Evolutionary conservation across 2,329 filamentous ascomycete species (phyloP), one percentile per base, ranked within the genome.

Genomic region (Cadophora sp.): DNA sequence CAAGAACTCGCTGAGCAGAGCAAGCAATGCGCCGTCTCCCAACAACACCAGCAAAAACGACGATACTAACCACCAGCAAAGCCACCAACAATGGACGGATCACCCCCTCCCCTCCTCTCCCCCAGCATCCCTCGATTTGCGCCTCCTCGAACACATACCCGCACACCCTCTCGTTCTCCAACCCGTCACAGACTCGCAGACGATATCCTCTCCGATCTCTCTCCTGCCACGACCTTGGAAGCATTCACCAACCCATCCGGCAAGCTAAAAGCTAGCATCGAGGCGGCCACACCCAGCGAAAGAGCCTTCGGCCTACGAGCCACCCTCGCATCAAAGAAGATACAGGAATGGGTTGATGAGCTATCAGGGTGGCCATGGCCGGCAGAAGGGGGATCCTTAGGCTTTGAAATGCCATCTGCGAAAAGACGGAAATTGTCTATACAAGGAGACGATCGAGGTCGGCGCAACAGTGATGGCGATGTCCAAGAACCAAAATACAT

Each of bases 281-380:
- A 89, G 69, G 82, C 82, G 43, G 87, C 90, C 19, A 89, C 90
- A 1, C 80, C 84, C 3, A 81, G 86, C 27, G 91, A 95, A 79
- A 87, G 90, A 74, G 89, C 91, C 19, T 89, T 95, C 78, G 91
- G 90, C 51, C 83, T 90, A 74, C 86, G 88, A 70, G 89, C 91
- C 53, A 92, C 92, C 51, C 79, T 89, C 69, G 89, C 91, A 19
- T 91, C 91, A 14, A 87, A 90, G 74, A 89, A 87, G 71, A 87
- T 96, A 70, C 86, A 90, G 78, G 85, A 87, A 75, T 96, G 92
- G 92, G 83, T 92, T 29, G 83, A 87, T n/a, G 92, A 96, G 81
- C 83, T 96, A 48, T 80, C 82, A 55, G 77, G 80, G 55, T 89
- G 87, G 88, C 79, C 81, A 1, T 89, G 89, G 88, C 84, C 87